phyloP scores from a whole-genome alignment of 345 rosid species.

The Pistacia atlantica region DNA sequence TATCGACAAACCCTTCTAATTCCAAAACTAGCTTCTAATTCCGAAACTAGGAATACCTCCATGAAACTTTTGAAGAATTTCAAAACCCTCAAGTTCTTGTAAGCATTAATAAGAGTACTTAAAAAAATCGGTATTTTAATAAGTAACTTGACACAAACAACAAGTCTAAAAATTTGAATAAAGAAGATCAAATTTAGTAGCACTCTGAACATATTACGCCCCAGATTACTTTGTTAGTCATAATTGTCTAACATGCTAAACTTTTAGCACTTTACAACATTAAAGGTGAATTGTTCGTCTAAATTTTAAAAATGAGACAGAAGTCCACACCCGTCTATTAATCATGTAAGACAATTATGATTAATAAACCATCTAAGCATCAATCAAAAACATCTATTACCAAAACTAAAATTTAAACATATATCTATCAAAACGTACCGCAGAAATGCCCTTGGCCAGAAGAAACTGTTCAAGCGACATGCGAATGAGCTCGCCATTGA shows the following conservation, averaged over 20 bases:
- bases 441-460: conserved; percentile 81
- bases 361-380: not conserved
- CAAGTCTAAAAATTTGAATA: no score
- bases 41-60: not conserved
- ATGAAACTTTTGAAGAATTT: not conserved
- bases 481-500: conserved; percentile 91
- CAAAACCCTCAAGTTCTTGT: not conserved
- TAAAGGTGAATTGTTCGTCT: no score
- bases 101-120: not conserved
- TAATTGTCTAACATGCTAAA: no score
- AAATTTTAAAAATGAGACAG: no score
- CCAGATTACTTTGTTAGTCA: no score
- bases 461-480: conserved; percentile 90
- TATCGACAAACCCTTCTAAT: not conserved
- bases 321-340: no score
- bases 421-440: conserved; percentile 44
- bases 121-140: no score
- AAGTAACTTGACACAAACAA: no score
- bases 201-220: no score
- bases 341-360: no score
- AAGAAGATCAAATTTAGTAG: no score
- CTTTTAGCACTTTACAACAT: no score
- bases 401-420: not conserved
- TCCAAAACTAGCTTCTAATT: not conserved
- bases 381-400: conserved; percentile 10